Base-by-base conservation (phyloP, 495 filamentous ascomycete genomes). In the Rostrohypoxylon terebratum region DNA sequence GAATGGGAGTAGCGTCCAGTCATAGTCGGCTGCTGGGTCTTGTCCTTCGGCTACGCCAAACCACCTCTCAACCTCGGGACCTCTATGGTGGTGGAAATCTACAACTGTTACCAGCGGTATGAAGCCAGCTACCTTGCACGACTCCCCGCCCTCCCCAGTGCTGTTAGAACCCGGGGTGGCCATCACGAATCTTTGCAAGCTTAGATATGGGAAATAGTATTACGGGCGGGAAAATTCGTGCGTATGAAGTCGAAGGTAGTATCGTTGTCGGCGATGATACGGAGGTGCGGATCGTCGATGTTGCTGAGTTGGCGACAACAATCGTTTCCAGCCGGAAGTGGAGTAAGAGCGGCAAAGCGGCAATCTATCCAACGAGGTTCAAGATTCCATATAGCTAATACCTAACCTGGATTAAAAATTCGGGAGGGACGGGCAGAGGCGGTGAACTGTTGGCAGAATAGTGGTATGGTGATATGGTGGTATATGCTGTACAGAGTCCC, bases 31-130 rank as follows among this genome's bases (percentile, higher is more conserved):
- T 3, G 93, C 92, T 36, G 95, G 94, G 78, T 97, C 92, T 47
- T 81, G 81, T 47, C 90, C 93, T 71, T 94, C 91, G 36, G 91
- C 86, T 31, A 87, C 88, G 66, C 92, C 94, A 77, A 97, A 91
- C 90, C 94, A 98, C 69, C 85, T 85, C 83, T 98, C 94, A 23
- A 98, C 92, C 82, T 99, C 96, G 34, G 96, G 96, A 18, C 96
- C 96, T 79, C 96, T 89, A 71, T 94, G 94, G 85, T 99, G 96
- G 84, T 99, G 95, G 79, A 99, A 98, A 80, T 93, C 94, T 69
- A 99, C 94, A 68, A 99, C 91, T 80, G 91, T 90, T 59, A 98
- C 92, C 80, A 98, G 79, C 16, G 91, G 90, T 40, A 79, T 69
- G 63, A 87, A 88, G 58, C 78, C 72, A 6, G 64, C 16, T 40